A percentile compares a stretch with the other conserved stretches of the same genome.
Conservation (phyloP, 2,329 filamentous ascomycete genomes). For the Verticillium nubilum region DNA sequence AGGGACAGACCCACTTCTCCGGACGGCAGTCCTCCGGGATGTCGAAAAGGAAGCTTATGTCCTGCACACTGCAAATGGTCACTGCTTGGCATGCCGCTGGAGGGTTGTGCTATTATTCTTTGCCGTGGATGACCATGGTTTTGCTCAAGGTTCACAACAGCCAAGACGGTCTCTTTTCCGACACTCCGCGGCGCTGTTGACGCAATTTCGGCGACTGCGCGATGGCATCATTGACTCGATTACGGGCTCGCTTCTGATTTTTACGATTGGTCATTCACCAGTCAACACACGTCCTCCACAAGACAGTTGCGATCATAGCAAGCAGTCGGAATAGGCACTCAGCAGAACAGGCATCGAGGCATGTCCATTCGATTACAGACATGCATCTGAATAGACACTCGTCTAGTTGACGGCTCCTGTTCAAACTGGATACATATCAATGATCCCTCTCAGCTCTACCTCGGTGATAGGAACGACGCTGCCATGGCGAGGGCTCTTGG, state of each 20-base stretch:
- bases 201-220: neutral
- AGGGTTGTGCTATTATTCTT: neutral
- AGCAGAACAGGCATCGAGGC: too few species aligned
- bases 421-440: too few species aligned
- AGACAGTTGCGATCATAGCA: too few species aligned
- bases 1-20: neutral
- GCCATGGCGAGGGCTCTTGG: conserved; percentile 44
- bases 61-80: neutral
- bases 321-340: too few species aligned
- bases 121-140: neutral
- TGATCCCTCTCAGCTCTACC: conserved; percentile 36
- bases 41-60: neutral
- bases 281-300: too few species aligned
- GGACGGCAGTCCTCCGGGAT: neutral
- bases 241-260: neutral
- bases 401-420: too few species aligned
- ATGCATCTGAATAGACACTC: too few species aligned
- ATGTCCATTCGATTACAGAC: too few species aligned
- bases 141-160: neutral
- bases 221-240: neutral
- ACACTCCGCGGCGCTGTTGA: neutral
- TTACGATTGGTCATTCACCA: too few species aligned
- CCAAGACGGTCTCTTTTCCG: neutral
- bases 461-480: conserved; percentile 47
- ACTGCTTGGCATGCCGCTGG: neutral